These are phyloP conservation scores for Podaxis rugospora DNA, from an alignment of 768 basidiomycete species.

Conservation along the genomic window DNA sequence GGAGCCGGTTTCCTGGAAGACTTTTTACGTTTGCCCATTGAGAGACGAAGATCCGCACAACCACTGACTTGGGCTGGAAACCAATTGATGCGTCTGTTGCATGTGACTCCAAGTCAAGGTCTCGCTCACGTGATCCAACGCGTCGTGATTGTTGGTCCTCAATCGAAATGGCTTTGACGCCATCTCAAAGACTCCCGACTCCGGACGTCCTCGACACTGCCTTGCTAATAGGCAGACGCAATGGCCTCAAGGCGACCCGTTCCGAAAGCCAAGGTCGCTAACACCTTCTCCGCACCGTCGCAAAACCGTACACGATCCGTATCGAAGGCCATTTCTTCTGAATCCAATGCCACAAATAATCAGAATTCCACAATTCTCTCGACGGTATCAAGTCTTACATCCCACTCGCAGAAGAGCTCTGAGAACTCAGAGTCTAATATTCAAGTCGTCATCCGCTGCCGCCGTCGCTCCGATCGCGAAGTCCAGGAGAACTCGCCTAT, in stretches of 20 bases:
- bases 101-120: not conserved
- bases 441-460: constrained; percentile 87
- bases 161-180: not conserved
- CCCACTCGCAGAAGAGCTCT: constrained; percentile 18
- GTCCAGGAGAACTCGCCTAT: constrained; percentile 83
- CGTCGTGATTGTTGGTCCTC: constrained; percentile 16
- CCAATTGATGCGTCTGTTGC: not conserved
- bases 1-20: constrained; percentile 77
- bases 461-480: constrained; percentile 83
- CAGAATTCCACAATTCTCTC: not conserved
- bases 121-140: constrained; percentile 30
- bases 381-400: not conserved
- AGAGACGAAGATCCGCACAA: constrained; percentile 1
- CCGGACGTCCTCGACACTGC: constrained; percentile 1
- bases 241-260: constrained; percentile 67
- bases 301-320: constrained; percentile 11
- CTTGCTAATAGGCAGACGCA: constrained; percentile 11
- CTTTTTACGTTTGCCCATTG: constrained; percentile 90
- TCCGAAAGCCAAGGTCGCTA: constrained; percentile 35
- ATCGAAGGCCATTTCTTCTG: not conserved
- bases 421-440: constrained; percentile 79
- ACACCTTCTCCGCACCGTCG: constrained; percentile 30
- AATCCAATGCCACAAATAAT: not conserved
- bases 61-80: not conserved
- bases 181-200: not conserved